Base-by-base conservation (phyloP, 805 yeast species). In the Candida chauliodis region DNA sequence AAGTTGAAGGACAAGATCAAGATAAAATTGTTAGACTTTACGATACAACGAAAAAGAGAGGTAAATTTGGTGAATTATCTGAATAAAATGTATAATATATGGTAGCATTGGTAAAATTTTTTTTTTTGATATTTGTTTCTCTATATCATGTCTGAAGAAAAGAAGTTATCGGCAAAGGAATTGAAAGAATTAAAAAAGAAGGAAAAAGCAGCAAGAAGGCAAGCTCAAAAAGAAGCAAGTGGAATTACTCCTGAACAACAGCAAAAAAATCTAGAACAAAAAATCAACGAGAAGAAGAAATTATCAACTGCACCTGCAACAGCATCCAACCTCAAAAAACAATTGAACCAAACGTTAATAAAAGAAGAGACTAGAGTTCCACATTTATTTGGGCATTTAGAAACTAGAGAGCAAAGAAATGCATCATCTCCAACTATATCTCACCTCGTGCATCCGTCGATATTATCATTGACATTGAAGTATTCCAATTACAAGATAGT, bases 131-230 rank as follows among this genome's bases (percentile, higher is more conserved):
- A 11, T 18, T 20, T 30, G 10, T 9, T 23, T 5, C 29, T 13
- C 15, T 15, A 24, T 11, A 15, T 19, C 26, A 36, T 29, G 34
- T 27, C 39, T 30, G 28, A 34, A 14, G 32, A 28, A 36, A 38
- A 44, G 17, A 24, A 40, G 30, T 69, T 82, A 30, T 62, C 85
- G 8, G 86, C 86, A 48, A 89, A 88, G 51, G 95, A 90, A 59
- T 69, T 87, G 45, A 90, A 90, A 58, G 96, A 87, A 51, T 66
- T 81, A 58, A 86, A 88, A 58, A 90, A 89, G 69, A 78, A 78
- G 51, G 95, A 89, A 53, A 90, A 91, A 63, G 93, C 93, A 10
- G 95, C 93, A 27, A 86, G 87, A 58, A 74, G 98, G 57, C 93
- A 96, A 2, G 95, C 96, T 2, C 78, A 81, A 46, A 89, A 86